These are phyloP conservation scores for Podila minutissima DNA, from an alignment of 192 early-diverging fungal genomes.

Conservation along the genomic window DNA sequence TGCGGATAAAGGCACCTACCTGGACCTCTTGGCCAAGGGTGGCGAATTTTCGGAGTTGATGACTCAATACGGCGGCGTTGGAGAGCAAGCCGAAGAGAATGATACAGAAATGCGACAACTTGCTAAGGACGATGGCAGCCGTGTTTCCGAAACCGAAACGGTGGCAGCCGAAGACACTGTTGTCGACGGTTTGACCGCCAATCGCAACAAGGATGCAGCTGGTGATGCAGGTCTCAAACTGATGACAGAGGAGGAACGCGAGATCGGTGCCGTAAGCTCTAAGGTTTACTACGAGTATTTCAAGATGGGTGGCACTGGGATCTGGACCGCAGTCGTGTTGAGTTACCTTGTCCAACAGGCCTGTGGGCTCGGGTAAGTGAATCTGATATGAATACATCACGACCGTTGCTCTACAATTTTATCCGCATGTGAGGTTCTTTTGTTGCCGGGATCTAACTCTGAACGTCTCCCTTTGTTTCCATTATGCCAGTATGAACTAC, in stretches of 20 bases:
- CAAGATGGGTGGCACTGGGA: conserved; percentile 15
- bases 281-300: conserved; percentile 36
- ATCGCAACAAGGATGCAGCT: no score
- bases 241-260: conserved; percentile 42
- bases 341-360: conserved; percentile 1
- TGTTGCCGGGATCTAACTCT: no score
- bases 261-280: conserved; percentile 32
- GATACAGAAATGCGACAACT: neutral
- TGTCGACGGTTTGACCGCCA: no score
- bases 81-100: neutral
- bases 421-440: no score
- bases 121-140: no score
- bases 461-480: no score
- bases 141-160: no score
- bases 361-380: no score
- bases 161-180: no score
- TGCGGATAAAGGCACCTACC: conserved; percentile 68
- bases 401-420: no score
- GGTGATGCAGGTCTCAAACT: conserved; percentile 7
- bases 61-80: conserved; percentile 62
- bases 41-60: conserved; percentile 67
- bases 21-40: conserved; percentile 63
- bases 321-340: conserved; percentile 13
- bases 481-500: no score
- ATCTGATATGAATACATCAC: no score